Percentiles rank a stretch among this genome's conserved stretches.
phyloP scores from a whole-genome alignment of 1,284 basidiomycete species.

The Sphagnurus paluster region DNA sequence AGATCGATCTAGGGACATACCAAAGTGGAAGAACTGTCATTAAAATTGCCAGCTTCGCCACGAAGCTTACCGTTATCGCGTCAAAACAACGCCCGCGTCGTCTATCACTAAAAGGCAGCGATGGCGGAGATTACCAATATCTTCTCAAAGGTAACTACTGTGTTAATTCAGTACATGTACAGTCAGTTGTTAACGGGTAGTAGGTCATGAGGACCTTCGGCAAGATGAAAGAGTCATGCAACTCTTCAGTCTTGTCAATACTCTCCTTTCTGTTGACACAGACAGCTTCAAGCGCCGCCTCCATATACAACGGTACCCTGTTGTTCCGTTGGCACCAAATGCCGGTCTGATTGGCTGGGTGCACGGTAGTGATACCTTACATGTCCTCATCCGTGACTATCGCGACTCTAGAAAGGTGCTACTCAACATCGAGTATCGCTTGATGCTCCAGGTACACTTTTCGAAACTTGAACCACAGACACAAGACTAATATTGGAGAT shows the following conservation, averaged over 20 bases:
- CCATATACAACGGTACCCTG: conserved; percentile 91
- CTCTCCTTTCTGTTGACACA: conserved; percentile 89
- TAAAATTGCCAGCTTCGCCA: conserved; percentile 81
- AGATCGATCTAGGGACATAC: conserved; percentile 84
- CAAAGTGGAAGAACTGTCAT: conserved; percentile 88
- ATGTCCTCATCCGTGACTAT: conserved; percentile 96
- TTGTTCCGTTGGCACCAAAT: conserved; percentile 95
- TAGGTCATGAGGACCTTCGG: conserved; percentile 97
- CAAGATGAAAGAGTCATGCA: conserved; percentile 99
- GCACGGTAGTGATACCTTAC: conserved; percentile 96
- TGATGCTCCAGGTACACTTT: conserved; percentile 95
- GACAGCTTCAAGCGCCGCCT: conserved; percentile 96
- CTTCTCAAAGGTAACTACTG: conserved; percentile 81
- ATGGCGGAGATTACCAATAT: conserved; percentile 95
- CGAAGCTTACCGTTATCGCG: conserved; percentile 89
- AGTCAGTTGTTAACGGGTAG: conserved; percentile 6
- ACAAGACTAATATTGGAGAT: conserved; percentile 2
- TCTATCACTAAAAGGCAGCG: conserved; percentile 86
- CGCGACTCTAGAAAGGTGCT: conserved; percentile 94
- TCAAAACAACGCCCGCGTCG: conserved; percentile 98
- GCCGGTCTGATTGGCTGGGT: conserved; percentile 97
- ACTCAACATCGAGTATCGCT: conserved; percentile 96
- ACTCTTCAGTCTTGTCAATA: conserved; percentile 96
- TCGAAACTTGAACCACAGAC: not conserved
- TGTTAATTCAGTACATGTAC: not conserved